Percentiles rank a stretch among this genome's conserved stretches.
Evolutionary conservation across 768 basidiomycete species (phyloP).

Genomic region (Symmetrospora coprosmae): DNA sequence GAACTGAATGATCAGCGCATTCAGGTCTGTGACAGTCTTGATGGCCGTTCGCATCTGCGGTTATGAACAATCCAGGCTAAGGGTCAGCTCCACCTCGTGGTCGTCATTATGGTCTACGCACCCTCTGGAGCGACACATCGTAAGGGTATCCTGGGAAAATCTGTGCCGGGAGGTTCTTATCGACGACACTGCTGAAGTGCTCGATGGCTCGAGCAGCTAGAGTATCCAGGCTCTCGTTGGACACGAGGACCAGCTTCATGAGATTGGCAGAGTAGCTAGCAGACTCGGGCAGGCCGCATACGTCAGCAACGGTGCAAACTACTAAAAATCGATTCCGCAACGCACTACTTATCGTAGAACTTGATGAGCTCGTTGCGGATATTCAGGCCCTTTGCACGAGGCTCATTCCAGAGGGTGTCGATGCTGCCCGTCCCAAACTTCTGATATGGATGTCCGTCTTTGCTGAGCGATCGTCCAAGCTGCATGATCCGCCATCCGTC

Average conservation of each 20-base stretch:
- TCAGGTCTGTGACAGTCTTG: conserved; percentile 38
- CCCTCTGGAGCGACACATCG: not conserved
- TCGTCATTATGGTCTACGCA: not conserved
- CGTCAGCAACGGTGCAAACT: not conserved
- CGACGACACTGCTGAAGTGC: not conserved
- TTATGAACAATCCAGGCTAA: no score
- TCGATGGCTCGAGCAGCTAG: not conserved
- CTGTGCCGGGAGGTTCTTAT: not conserved
- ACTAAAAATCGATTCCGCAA: no score
- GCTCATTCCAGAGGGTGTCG: conserved; percentile 39
- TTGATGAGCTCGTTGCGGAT: conserved; percentile 39
- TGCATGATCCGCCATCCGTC: conserved; percentile 89
- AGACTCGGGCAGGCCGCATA: not conserved
- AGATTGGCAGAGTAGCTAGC: conserved; percentile 37
- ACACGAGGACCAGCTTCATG: conserved; percentile 40
- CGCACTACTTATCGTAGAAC: conserved; percentile 38
- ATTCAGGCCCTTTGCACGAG: conserved; percentile 37
- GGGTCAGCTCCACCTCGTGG: not conserved
- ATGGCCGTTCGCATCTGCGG: not conserved
- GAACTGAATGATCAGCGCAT: conserved; percentile 38
- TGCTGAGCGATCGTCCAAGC: conserved; percentile 54
- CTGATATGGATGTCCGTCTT: conserved; percentile 38
- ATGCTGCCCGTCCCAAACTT: conserved; percentile 41
- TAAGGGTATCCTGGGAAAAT: conserved; percentile 2
- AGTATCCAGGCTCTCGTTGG: conserved; percentile 26